Conservation (phyloP, 2,329 filamentous ascomycete genomes). For the Fusarium tuaranense region DNA sequence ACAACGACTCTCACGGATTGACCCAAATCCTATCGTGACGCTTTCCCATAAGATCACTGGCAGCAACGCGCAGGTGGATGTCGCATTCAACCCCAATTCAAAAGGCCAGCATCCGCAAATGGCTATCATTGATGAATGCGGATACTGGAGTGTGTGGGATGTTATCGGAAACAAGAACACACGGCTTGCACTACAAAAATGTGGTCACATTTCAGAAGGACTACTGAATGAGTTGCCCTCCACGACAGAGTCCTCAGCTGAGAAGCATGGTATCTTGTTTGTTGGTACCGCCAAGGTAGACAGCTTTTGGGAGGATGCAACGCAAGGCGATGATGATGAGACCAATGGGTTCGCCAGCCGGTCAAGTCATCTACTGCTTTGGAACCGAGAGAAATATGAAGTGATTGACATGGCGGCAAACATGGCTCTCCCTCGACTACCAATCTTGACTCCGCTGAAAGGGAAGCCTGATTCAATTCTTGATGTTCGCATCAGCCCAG, state of each 20-base stretch:
- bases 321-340: constrained; percentile 20
- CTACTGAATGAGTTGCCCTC: constrained; percentile 50
- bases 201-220: constrained; percentile 59
- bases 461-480: constrained; percentile 60
- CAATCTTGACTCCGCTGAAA: constrained; percentile 41
- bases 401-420: constrained; percentile 53
- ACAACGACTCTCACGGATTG: constrained; percentile 62
- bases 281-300: constrained; percentile 48
- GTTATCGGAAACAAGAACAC: constrained; percentile 55
- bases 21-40: constrained; percentile 65
- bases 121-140: constrained; percentile 73
- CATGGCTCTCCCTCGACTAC: constrained; percentile 42
- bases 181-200: constrained; percentile 49
- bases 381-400: constrained; percentile 52
- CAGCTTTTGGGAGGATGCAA: constrained; percentile 33
- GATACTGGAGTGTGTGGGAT: constrained; percentile 77
- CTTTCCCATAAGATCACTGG: constrained; percentile 66
- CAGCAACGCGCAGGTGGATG: constrained; percentile 68
- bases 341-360: constrained; percentile 13
- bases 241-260: constrained; percentile 43
- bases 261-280: constrained; percentile 59
- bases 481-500: constrained; percentile 63
- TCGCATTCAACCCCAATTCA: constrained; percentile 70
- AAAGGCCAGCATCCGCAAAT: constrained; percentile 67
- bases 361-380: constrained; percentile 49